Evolutionary conservation across 495 filamentous ascomycete genomes (phyloP), one percentile per base, ranked within the genome.

Genomic region (Penicillium bialowiezense): DNA sequence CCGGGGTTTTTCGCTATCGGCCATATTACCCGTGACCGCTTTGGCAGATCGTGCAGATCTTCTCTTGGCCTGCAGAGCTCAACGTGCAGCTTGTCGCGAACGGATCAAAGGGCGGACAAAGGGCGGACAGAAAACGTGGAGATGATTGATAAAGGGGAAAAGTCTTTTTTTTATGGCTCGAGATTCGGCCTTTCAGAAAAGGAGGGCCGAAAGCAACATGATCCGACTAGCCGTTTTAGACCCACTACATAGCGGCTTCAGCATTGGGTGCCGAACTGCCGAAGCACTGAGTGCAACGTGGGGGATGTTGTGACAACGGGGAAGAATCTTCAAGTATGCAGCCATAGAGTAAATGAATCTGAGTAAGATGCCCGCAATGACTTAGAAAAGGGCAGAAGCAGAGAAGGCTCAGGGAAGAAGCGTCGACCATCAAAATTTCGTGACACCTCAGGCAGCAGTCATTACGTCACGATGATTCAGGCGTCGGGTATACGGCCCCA

Each of bases 1-100:
- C 21, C 36, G 31, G 15, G 38, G 40, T 31, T 63, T 63, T 21
- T 63, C 62, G 35, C 26, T 33, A 23, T 48, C 35, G 17, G 26
- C 24, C 45, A 48, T 48, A 39, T 31, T 48, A 35, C 45, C 45
- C 1, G 24, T 9, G 35, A 48, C 45, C 45, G 45, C 45, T 48
- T 40, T 40, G 18, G 45, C 10, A 17, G 45, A 48, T 39, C 45
- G 28, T 20, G 45, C 18, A 21, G 45, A 29, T 46, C 32, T 19
- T 37, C 14, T 45, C 26, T 48, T 39, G 36, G 26, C 26, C 10
- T 48, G 12, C 26, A 40, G 45, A 3, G 23, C n/a, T 19, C 29
- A 28, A 28, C 10, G 7, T 32, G 29, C 29, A 32, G 10, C 29
- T 4, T 32, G 5, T 7, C 3, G 29, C 3, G 12, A 4, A 26